A percentile compares a stretch with the other conserved stretches of the same genome.
These are phyloP conservation scores for Ulota crispa DNA, from an alignment of 225 moss, liverwort and hornwort genomes.

Conservation along the genomic window DNA sequence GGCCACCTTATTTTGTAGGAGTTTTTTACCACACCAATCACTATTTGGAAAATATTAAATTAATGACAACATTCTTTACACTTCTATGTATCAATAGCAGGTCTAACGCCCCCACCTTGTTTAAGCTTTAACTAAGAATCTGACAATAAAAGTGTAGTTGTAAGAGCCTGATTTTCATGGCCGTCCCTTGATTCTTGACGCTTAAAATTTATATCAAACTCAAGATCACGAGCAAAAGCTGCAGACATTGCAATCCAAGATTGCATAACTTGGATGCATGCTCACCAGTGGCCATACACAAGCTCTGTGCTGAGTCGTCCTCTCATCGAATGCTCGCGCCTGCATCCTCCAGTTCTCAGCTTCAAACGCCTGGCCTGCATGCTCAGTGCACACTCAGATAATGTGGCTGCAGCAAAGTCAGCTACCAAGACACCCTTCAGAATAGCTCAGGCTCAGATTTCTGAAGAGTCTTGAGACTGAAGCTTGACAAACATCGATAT, in stretches of 20 bases:
- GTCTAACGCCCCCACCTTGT: not conserved
- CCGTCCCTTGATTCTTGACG: not conserved
- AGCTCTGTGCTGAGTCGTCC: not conserved
- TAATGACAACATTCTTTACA: not conserved
- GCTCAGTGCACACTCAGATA: not conserved
- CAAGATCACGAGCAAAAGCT: not conserved
- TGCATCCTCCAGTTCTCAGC: not conserved
- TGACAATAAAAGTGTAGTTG: not conserved
- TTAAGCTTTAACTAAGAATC: not conserved
- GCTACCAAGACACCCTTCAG: not conserved
- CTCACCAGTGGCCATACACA: constrained; percentile 16
- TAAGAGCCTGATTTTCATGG: not conserved
- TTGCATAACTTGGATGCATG: not conserved
- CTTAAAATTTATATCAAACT: not conserved
- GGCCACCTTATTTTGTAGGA: not conserved
- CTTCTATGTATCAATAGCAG: not conserved
- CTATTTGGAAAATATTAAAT: not conserved
- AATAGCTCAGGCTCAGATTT: not conserved
- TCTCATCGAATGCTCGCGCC: not conserved
- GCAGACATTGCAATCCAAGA: not conserved
- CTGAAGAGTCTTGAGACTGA: not conserved
- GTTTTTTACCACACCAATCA: not conserved
- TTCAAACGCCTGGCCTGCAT: not conserved
- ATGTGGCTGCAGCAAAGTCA: not conserved
- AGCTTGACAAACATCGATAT: not conserved